Evolutionary conservation across 768 basidiomycete genomes (phyloP), one percentile per base, ranked within the genome.

Genomic region (Tephrocybe sp.): DNA sequence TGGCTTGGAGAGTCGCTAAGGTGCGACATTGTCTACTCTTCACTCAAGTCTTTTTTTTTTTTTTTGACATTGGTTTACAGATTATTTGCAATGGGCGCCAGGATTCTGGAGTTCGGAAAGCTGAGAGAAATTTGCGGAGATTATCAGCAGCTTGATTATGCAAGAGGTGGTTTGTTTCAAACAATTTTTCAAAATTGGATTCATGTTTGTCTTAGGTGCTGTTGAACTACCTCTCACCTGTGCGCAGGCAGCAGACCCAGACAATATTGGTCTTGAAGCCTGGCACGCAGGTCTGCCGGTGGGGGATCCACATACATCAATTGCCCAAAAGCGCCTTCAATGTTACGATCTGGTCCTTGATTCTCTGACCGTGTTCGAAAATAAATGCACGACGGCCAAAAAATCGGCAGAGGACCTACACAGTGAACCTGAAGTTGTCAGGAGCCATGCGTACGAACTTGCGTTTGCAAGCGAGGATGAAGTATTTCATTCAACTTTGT

Each of bases 401-500:
- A 61, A 60, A 29, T 23, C 61, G 9, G 23, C 58, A 13, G 53
- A 57, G 41, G 55, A 58, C 54, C 38, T 68, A 23, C 50, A 61
- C 44, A 78, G 78, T 29, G 82, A 85, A 41, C 77, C 80, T 6
- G 88, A 91, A 53, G 73, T 80, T 11, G 82, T 90, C n/a, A 80
- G 90, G 45, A 79, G 77, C 41, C 86, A 89, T 61, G 93, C 94
- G 0, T 97, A 94, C 63, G 84, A 88, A 29, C 76, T 94, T 49
- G 91, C 92, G 1, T 86, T 97, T 49, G 73, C 81, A 5, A 85
- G 86, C 58, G 80, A 87, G 25, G 97, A 98, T 64, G 86, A 93
- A 58, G 82, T 94, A 71, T 97, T 98, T 70, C 94, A 98, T 67
- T 92, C 88, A 25, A 85, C 84, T 15, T 65, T 99, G 50, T 99